Percentiles rank a stretch among this genome's conserved stretches.
These are phyloP conservation scores for Jacaranda mimosifolia DNA, from an alignment of 257 asterid species.

Conservation along the genomic window DNA sequence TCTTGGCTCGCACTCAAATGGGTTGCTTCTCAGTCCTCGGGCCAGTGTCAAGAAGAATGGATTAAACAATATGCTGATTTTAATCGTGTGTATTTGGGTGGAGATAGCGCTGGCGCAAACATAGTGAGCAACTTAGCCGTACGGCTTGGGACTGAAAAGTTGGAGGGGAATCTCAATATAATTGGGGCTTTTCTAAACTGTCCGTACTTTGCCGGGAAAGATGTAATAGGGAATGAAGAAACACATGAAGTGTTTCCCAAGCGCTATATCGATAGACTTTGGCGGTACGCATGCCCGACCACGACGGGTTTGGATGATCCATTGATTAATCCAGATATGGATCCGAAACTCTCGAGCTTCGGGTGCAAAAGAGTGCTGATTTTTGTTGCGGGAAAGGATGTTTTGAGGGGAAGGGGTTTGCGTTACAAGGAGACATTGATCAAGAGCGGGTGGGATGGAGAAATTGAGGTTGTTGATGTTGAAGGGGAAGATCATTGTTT, in stretches of 20 bases:
- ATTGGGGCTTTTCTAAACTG: constrained; percentile 57
- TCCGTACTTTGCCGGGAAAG: constrained; percentile 62
- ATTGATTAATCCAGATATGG: constrained; percentile 55
- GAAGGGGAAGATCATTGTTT: constrained; percentile 55
- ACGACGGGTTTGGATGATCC: constrained; percentile 52
- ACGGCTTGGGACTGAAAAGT: constrained; percentile 49
- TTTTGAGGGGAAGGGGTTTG: constrained; percentile 52
- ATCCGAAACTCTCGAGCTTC: constrained; percentile 44
- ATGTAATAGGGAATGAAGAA: constrained; percentile 47
- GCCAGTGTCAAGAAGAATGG: constrained; percentile 41
- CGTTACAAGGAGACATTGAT: constrained; percentile 46
- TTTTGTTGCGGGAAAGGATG: constrained; percentile 56
- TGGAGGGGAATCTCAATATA: constrained; percentile 37
- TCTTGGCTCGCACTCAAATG: constrained; percentile 48
- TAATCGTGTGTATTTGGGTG: constrained; percentile 54
- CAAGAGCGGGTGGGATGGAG: constrained; percentile 61
- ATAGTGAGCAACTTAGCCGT: constrained; percentile 54
- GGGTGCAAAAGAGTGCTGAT: constrained; percentile 54
- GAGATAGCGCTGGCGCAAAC: constrained; percentile 79
- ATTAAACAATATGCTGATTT: constrained; percentile 54
- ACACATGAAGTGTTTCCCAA: background rate
- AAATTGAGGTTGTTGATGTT: constrained; percentile 58
- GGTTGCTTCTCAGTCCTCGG: constrained; percentile 35
- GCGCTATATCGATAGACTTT: constrained; percentile 17
- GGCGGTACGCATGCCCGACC: constrained; percentile 40